Percentiles rank a stretch among this genome's conserved stretches.
phyloP scores from a whole-genome alignment of 768 basidiomycete species.

The Amanita muscaria region DNA sequence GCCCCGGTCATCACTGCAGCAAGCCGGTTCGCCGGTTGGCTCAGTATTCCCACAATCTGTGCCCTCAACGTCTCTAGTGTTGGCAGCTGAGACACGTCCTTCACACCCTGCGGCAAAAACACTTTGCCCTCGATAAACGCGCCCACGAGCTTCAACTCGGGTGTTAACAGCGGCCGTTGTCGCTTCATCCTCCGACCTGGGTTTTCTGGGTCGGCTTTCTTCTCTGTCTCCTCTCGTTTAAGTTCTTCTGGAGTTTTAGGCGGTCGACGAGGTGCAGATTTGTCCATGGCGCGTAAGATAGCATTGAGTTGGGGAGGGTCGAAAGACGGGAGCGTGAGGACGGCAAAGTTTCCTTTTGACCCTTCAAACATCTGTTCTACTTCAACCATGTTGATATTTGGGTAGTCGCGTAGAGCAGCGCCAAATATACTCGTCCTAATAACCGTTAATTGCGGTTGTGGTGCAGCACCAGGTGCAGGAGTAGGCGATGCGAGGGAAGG shows the following conservation, averaged over 20 bases:
- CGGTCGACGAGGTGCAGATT: slow-evolving; percentile 52
- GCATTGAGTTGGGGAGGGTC: slow-evolving; percentile 66
- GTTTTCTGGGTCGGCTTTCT: slow-evolving; percentile 54
- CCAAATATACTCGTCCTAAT: slow-evolving; percentile 76
- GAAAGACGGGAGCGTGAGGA: slow-evolving; percentile 56
- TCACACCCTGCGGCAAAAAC: slow-evolving; percentile 50
- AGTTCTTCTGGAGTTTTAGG: slow-evolving; percentile 45
- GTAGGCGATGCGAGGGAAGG: slow-evolving; percentile 28
- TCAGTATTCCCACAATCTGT: slow-evolving; percentile 80
- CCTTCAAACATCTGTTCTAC: slow-evolving; percentile 46
- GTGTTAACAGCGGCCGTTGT: slow-evolving; percentile 42
- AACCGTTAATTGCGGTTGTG: slow-evolving; percentile 50
- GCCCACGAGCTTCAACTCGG: slow-evolving; percentile 67
- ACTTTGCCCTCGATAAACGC: slow-evolving; percentile 73
- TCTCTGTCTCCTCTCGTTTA: slow-evolving; percentile 38
- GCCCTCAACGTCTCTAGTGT: slow-evolving; percentile 68
- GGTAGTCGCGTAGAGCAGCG: slow-evolving; percentile 59
- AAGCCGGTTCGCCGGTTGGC: slow-evolving; percentile 65
- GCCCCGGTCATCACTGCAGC: slow-evolving; percentile 63
- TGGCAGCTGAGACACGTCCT: slow-evolving; percentile 65
- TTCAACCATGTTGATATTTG: slow-evolving; percentile 38
- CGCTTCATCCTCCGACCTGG: slow-evolving; percentile 66
- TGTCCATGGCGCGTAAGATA: slow-evolving; percentile 58
- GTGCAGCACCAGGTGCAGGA: slow-evolving; percentile 20
- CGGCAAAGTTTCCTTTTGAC: slow-evolving; percentile 52